Base-by-base conservation (phyloP, 257 asterid genomes). In the Solanum peruvianum region DNA sequence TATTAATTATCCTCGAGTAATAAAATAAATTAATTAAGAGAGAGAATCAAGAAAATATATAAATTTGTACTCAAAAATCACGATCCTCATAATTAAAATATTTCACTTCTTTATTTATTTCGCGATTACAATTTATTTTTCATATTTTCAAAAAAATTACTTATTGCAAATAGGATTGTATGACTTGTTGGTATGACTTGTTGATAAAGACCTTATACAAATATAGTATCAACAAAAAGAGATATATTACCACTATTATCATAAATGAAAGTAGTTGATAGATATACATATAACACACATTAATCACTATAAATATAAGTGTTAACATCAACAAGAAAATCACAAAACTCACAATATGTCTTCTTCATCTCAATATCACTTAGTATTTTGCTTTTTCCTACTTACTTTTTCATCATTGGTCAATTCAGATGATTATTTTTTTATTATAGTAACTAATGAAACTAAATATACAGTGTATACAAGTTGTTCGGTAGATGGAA, bases 71-170 rank as follows among this genome's bases (percentile, higher is more conserved):
- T 64, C 25, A 56, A 11, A 56, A 20, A 56, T 1, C 71, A 11
- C 70, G 12, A n/a, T 64, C 16, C 5, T 64, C 1, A 56, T 56
- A 56, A 56, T 20, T 56, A 56, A 56, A 56, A 20, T 56, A 56
- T 56, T 0, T 56, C 64, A 56, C 25, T 20, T 56, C 2, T 56
- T 56, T 56, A 56, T 56, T 56, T 56, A 7, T 56, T 56, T 56
- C 11, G 11, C n/a, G 1, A 18, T 56, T 56, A 1, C 11, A 56
- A 0, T 56, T 49, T 49, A 5, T 49, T 49, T 49, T 49, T 49
- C 58, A 5, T 49, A 49, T 3, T 49, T 52, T 0, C 0, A 7
- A 7, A 52, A 52, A 52, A 0, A 37, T 5, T 5, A 6, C 39
- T 18, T 18, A 56, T 56, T 56, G 25, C n/a, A 20, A 56, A 18